A percentile compares a stretch with the other conserved stretches of the same genome.
These are phyloP conservation scores for Capsicum pubescens DNA, from an alignment of 257 asterid genomes.

Conservation along the genomic window DNA sequence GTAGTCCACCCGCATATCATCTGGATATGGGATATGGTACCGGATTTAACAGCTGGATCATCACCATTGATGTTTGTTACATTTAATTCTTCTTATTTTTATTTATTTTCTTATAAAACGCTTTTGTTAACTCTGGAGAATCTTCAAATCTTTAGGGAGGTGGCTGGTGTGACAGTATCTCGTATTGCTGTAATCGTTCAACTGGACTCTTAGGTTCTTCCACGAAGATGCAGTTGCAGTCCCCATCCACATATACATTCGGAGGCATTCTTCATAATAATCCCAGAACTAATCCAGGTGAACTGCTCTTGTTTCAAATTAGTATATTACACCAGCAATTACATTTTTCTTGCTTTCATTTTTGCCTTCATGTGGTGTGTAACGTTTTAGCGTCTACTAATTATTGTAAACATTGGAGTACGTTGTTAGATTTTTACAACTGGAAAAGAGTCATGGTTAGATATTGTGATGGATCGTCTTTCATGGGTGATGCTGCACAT, in stretches of 20 bases:
- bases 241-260: constrained; percentile 28
- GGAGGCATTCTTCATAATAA: constrained; percentile 71
- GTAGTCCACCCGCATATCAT: neutral
- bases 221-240: constrained; percentile 51
- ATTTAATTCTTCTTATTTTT: neutral
- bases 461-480: constrained; percentile 3
- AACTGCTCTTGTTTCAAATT: neutral
- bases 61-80: neutral
- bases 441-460: neutral
- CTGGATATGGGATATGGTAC: neutral
- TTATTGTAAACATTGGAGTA: too few relatives aligned
- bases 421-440: neutral
- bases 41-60: neutral
- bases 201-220: constrained; percentile 67
- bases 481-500: neutral
- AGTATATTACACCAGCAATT: too few relatives aligned
- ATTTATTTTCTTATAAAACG: neutral
- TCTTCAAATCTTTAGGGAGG: constrained; percentile 23
- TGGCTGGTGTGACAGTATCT: constrained; percentile 68
- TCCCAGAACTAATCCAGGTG: constrained; percentile 71
- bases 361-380: too few relatives aligned
- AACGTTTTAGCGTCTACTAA: too few relatives aligned
- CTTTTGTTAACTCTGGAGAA: neutral
- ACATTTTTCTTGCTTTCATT: too few relatives aligned
- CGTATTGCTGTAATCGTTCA: constrained; percentile 54